A percentile compares a stretch with the other conserved stretches of the same genome.
These are phyloP conservation scores for Verbena officinalis DNA, from an alignment of 257 asterid species.

Conservation along the genomic window DNA sequence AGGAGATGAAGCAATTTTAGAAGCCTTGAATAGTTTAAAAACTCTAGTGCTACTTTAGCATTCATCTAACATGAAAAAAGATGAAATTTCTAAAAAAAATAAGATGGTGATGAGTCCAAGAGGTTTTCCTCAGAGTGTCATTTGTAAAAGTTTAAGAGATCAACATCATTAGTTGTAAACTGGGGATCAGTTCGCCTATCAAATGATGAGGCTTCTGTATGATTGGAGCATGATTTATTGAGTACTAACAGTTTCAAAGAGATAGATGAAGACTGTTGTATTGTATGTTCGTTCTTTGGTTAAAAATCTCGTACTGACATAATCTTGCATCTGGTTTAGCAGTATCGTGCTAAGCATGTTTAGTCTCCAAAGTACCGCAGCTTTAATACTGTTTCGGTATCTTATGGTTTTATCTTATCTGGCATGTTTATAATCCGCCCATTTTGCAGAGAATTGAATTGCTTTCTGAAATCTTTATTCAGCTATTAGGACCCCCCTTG, in stretches of 20 bases:
- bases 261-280: conserved; percentile 13
- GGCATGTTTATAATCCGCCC: conserved; percentile 16
- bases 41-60: neutral
- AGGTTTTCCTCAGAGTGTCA: neutral
- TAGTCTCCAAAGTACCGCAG: conserved; percentile 1
- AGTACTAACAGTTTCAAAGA: conserved; percentile 12
- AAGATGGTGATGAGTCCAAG: neutral
- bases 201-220: conserved; percentile 11
- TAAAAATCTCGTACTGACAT: conserved; percentile 5
- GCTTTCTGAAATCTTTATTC: conserved; percentile 26
- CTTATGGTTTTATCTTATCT: conserved; percentile 8
- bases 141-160: neutral
- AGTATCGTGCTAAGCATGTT: neutral
- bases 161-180: neutral
- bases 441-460: conserved; percentile 10
- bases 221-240: conserved; percentile 5
- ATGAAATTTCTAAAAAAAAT: neutral
- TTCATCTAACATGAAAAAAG: neutral
- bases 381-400: too few species aligned
- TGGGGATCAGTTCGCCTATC: neutral
- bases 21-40: conserved; percentile 12
- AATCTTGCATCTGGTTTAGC: conserved; percentile 5
- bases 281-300: neutral
- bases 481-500: conserved; percentile 27
- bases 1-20: neutral